Evolutionary conservation across 2,329 filamentous ascomycete species (phyloP), one percentile per base, ranked within the genome.

Genomic region (Fusarium sp.): DNA sequence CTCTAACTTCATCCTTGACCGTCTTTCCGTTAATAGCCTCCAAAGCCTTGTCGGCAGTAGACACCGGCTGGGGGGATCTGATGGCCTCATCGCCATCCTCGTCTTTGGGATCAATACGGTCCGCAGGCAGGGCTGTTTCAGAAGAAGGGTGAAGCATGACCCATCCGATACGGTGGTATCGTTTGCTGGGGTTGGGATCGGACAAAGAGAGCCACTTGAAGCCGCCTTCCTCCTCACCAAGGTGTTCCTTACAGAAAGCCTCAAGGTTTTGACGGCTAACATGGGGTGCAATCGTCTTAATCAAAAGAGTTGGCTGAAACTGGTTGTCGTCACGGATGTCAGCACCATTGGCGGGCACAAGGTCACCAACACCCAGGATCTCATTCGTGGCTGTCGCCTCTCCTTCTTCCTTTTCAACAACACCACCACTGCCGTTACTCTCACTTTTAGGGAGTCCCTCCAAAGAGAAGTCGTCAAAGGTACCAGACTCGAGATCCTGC

Each of bases 21-120:
- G 94, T 97, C 84, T 99, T 98, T 73, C 94, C 94, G 76, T 99
- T 98, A 74, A 99, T 91, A n/a, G 94, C 93, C 67, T 96, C 94
- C 0, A 98, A 86, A 2, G 95, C 95, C 76, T 92, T 95, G 47
- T 97, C 92, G 1, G 94, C 94, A 4, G 91, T 92, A 4, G 86
- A 86, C 3, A 84, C 81, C 8, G 78, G 80, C 11, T 80, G 79
- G 22, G 86, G 82, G 32, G 88, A 86, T 59, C 88, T 87, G 18
- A 85, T 84, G 43, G 87, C 84, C 72, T 84, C 79, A 47, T 88
- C 88, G 16, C 86, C 86, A 60, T 90, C 87, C 46, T 92, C 91
- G 51, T 94, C 91, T 70, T 92, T 90, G 15, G 88, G 87, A 72
- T 96, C 92, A n/a, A 88, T 86, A 66, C 91, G 87, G 73, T 97